phyloP scores from a whole-genome alignment of 2,329 filamentous ascomycete species.

The Dothiorella sarmentorum region DNA sequence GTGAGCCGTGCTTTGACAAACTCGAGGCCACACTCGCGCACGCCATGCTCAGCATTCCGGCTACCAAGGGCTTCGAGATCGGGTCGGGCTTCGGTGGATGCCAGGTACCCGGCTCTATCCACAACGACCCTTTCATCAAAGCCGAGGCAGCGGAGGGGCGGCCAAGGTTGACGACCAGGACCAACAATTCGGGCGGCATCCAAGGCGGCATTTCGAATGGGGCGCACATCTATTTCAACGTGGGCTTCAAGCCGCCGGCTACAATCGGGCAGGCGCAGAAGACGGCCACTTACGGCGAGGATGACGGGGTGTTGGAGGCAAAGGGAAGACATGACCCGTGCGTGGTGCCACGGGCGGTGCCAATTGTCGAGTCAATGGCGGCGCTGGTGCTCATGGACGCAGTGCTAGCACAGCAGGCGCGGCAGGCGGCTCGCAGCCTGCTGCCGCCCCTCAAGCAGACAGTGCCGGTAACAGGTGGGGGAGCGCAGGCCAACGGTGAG shows the following conservation, averaged over 20 bases:
- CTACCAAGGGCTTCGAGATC: conserved; percentile 93
- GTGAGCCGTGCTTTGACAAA: conserved; percentile 95
- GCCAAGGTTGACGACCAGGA: conserved; percentile 75
- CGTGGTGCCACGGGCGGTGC: conserved; percentile 82
- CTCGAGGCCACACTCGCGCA: conserved; percentile 87
- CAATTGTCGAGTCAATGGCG: conserved; percentile 89
- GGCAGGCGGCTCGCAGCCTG: conserved; percentile 39
- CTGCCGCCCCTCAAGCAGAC: conserved; percentile 39
- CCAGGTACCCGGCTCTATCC: conserved; percentile 79
- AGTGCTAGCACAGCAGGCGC: conserved; percentile 73
- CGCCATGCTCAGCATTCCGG: conserved; percentile 92
- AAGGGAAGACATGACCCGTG: conserved; percentile 95
- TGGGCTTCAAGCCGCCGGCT: conserved; percentile 91
- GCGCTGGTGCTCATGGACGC: conserved; percentile 84
- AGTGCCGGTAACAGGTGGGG: conserved; percentile 29
- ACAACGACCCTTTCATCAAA: conserved; percentile 84
- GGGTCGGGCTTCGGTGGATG: conserved; percentile 88
- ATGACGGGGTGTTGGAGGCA: conserved; percentile 73
- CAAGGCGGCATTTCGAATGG: conserved; percentile 96
- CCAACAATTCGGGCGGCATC: conserved; percentile 92
- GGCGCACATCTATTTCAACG: conserved; percentile 87
- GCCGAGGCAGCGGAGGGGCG: conserved; percentile 50
- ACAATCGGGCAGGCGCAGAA: conserved; percentile 88
- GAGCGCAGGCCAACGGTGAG: conserved; percentile 14
- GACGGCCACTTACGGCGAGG: conserved; percentile 75